Conservation (phyloP, 257 asterid genomes). For the Euphrasia confusa region DNA sequence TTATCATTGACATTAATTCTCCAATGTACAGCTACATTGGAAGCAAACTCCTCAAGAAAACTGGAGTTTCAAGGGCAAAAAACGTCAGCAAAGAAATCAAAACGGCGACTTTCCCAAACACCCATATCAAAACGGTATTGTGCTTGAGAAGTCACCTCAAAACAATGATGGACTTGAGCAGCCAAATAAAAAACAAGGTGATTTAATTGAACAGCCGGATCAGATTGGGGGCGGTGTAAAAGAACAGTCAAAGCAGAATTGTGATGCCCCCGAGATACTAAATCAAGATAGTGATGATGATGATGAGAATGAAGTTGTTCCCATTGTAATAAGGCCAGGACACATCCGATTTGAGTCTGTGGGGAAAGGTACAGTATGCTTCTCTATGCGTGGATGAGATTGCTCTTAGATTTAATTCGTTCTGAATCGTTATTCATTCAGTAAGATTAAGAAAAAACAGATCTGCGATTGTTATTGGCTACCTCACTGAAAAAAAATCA, state of each 20-base stretch:
- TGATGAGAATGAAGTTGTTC: conserved; percentile 67
- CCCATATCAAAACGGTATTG: conserved; percentile 20
- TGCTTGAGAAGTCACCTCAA: conserved; percentile 33
- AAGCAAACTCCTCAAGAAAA: conserved; percentile 46
- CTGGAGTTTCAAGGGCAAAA: conserved; percentile 30
- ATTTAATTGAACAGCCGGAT: conserved; percentile 29
- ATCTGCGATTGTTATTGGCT: background rate
- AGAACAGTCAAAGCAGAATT: conserved; percentile 32
- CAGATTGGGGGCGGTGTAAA: conserved; percentile 26
- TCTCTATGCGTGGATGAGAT: background rate
- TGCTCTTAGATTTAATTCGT: conserved; percentile 10
- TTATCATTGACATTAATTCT: conserved; percentile 23
- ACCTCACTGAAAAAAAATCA: conserved; percentile 7
- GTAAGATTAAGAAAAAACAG: conserved; percentile 11
- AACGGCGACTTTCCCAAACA: conserved; percentile 26
- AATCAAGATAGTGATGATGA: conserved; percentile 35
- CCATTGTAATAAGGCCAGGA: conserved; percentile 79
- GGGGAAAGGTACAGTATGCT: conserved; percentile 50
- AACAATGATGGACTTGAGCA: conserved; percentile 33
- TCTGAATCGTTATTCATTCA: conserved; percentile 2
- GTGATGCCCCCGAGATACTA: conserved; percentile 31
- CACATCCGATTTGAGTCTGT: conserved; percentile 89
- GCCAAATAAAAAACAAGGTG: conserved; percentile 30
- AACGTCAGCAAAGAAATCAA: conserved; percentile 30
- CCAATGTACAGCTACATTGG: conserved; percentile 59